Evolutionary conservation across 2,329 filamentous ascomycete genomes (phyloP), one percentile per base, ranked within the genome.

Genomic region (Xylaria sp.): DNA sequence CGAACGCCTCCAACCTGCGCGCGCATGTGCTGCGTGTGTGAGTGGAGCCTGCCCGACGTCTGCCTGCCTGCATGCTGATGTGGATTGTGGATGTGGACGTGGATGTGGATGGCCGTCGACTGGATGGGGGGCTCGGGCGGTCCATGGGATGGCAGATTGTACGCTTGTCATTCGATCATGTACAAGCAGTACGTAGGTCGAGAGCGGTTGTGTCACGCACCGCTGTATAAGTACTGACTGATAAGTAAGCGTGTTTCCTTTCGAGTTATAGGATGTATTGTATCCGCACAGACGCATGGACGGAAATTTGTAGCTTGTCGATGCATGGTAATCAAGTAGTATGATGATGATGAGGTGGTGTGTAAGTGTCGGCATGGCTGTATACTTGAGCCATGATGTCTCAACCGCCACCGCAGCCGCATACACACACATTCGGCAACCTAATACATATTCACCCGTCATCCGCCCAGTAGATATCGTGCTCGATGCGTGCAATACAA

Each of bases 1-100:
- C 68, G 63, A 65, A 69, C 71, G 68, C 68, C 71, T 71, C 66
- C 66, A 65, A 65, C 63, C 65, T 64, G 60, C 60, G 64, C 60
- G 64, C 59, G 64, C 61, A 65, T 66, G 61, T 66, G 53, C 50
- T 50, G 64, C 58, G 52, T 56, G 65, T 65, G 60, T 67, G 57
- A 66, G 71, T 67, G 67, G 70, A 65, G 55, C 65, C 32, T 59
- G 68, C 68, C 68, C 68, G 66, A 68, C 57, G 45, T 57, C 68
- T 67, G 64, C 58, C 68, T 68, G 63, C 50, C 63, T 69, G 60
- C 63, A 68, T 67, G 69, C 64, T 65, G 62, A 60, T 65, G 63
- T 65, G 64, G 28, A 30, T 30, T 3, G n/a, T n/a, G n/a, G 61
- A 60, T 65, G 63, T 64, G 64, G 62, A 60, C 62, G 63, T 64